phyloP scores from a whole-genome alignment of 352 stramenopile genomes.

The Chrysophaeum taylorii region DNA sequence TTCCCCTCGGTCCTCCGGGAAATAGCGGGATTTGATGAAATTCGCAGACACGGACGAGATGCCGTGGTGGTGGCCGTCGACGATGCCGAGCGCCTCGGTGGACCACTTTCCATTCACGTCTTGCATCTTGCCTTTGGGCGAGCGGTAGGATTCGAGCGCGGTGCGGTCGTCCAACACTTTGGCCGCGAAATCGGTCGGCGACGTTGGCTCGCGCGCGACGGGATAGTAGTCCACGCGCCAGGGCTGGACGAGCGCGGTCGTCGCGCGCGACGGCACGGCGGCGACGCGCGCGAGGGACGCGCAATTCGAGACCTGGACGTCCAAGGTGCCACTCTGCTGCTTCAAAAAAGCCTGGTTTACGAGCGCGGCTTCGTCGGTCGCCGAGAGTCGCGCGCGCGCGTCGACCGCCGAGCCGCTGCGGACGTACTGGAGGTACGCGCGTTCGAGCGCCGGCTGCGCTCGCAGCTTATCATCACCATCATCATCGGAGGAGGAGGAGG shows the following conservation, averaged over 20 bases:
- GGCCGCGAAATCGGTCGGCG: background rate
- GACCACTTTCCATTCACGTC: background rate
- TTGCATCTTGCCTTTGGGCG: background rate
- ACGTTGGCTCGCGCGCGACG: background rate
- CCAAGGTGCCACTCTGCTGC: background rate
- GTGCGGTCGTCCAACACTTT: background rate
- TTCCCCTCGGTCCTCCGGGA: background rate
- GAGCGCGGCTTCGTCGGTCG: background rate
- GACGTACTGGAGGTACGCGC: background rate
- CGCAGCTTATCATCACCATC: background rate
- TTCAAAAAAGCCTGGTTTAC: background rate
- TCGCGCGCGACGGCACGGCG: too few species aligned
- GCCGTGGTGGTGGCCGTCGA: conserved; percentile 3
- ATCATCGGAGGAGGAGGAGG: too few species aligned
- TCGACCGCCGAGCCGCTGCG: background rate
- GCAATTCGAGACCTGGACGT: background rate
- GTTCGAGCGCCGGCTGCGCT: background rate
- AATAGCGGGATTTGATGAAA: background rate
- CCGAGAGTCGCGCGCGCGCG: background rate
- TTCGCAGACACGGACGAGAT: background rate
- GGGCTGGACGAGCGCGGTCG: background rate
- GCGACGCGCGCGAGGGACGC: background rate
- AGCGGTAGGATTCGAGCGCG: background rate
- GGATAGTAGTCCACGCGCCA: background rate
- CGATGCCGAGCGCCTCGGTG: background rate